phyloP scores from a whole-genome alignment of 2,329 filamentous ascomycete species.

The Scleromitrula shiraiana region DNA sequence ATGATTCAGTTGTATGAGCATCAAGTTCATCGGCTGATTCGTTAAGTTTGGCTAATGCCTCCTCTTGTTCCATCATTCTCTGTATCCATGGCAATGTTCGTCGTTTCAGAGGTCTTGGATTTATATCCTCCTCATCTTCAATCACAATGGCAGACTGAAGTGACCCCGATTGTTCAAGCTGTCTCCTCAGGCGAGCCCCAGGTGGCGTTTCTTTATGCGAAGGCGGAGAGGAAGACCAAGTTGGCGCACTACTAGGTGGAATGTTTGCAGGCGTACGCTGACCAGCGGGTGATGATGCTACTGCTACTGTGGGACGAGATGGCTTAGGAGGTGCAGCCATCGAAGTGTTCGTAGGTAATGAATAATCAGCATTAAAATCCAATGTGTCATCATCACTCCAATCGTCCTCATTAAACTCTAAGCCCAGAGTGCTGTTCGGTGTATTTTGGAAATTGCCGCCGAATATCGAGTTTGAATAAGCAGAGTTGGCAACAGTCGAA shows the following conservation, averaged over 20 bases:
- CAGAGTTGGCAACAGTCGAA: slow-evolving; percentile 25
- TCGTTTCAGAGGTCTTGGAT: slow-evolving; percentile 32
- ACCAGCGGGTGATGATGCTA: slow-evolving; percentile 13
- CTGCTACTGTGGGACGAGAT: slow-evolving; percentile 26
- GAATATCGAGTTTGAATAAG: slow-evolving; percentile 36
- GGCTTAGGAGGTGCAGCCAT: slow-evolving; percentile 37
- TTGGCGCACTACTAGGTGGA: slow-evolving; percentile 24
- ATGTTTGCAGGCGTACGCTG: background rate
- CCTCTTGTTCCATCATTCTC: slow-evolving; percentile 28
- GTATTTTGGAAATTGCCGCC: slow-evolving; percentile 42
- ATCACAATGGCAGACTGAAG: slow-evolving; percentile 4
- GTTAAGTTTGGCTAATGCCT: slow-evolving; percentile 14
- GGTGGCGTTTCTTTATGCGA: slow-evolving; percentile 34
- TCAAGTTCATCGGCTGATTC: slow-evolving; percentile 15
- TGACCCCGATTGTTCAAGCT: slow-evolving; percentile 8
- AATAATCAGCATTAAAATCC: slow-evolving; percentile 54
- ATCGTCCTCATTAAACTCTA: slow-evolving; percentile 67
- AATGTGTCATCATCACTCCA: slow-evolving; percentile 79
- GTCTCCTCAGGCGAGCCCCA: slow-evolving; percentile 12
- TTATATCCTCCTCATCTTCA: slow-evolving; percentile 13
- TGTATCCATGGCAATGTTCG: slow-evolving; percentile 27
- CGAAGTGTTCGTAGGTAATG: slow-evolving; percentile 14
- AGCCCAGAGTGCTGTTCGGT: slow-evolving; percentile 30
- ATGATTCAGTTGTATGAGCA: slow-evolving; percentile 12
- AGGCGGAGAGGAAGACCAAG: slow-evolving; percentile 39